Conservation (phyloP, 495 filamentous ascomycete species). For the Bombardia bombarda region DNA sequence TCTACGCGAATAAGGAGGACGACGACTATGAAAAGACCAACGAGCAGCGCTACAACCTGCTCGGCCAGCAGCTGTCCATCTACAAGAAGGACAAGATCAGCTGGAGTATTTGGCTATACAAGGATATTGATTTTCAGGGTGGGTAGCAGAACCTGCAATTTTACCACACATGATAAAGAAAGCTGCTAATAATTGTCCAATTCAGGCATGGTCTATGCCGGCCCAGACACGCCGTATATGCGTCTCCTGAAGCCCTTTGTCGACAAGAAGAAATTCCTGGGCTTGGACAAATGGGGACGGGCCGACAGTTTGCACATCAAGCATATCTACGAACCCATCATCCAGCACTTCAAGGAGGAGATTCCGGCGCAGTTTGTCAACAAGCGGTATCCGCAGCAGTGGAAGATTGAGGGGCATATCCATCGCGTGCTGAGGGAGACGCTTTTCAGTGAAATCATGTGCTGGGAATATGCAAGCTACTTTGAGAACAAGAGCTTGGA, state of each 20-base stretch:
- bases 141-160: too few species aligned
- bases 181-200: too few species aligned
- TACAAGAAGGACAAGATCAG: constrained; percentile 48
- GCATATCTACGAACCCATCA: constrained; percentile 24
- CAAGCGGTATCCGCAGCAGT: constrained; percentile 45
- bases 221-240: constrained; percentile 42
- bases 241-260: constrained; percentile 43
- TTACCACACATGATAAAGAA: too few species aligned
- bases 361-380: constrained; percentile 22
- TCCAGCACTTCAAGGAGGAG: constrained; percentile 12
- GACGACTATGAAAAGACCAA: constrained; percentile 39
- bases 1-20: constrained; percentile 41
- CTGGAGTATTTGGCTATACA: constrained; percentile 62
- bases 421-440: constrained; percentile 43
- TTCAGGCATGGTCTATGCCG: constrained; percentile 45
- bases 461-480: constrained; percentile 49
- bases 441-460: constrained; percentile 44
- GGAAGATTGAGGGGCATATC: constrained; percentile 50
- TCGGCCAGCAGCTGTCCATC: constrained; percentile 49
- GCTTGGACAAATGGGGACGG: constrained; percentile 49
- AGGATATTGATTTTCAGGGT: constrained; percentile 55
- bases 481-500: constrained; percentile 46
- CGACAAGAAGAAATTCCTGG: constrained; percentile 44
- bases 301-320: constrained; percentile 22
- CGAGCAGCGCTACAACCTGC: constrained; percentile 41